Evolutionary conservation across 257 asterid genomes (phyloP).

Genomic region (Salvia miltiorrhiza): DNA sequence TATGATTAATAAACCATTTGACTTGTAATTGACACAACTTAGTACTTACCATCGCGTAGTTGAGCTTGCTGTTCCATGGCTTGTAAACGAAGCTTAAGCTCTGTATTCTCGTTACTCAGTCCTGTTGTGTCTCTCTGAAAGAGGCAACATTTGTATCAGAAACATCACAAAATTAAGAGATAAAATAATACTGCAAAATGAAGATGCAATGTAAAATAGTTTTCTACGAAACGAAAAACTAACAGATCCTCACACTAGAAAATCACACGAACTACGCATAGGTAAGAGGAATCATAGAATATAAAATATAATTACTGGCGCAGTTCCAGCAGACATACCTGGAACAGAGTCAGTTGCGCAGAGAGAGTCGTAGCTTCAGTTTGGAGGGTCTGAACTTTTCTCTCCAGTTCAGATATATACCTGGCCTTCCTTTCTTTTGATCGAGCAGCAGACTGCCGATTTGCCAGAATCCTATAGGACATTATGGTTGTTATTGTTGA

Average conservation of each 20-base stretch:
- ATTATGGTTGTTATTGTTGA: background rate
- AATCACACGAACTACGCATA: background rate
- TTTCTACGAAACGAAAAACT: background rate
- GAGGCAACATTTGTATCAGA: background rate
- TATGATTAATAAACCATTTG: background rate
- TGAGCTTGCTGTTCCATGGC: conserved; percentile 99
- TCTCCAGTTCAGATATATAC: conserved; percentile 82
- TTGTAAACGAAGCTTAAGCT: conserved; percentile 90
- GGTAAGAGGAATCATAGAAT: background rate
- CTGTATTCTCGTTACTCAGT: conserved; percentile 77
- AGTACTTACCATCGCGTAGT: conserved; percentile 71
- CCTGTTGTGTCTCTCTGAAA: conserved; percentile 88
- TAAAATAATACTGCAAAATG: background rate
- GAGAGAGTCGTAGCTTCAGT: conserved; percentile 94
- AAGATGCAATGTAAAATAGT: background rate
- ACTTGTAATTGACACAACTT: background rate
- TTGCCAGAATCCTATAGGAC: conserved; percentile 73
- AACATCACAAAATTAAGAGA: background rate
- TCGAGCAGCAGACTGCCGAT: conserved; percentile 94
- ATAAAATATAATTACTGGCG: background rate
- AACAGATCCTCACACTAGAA: background rate
- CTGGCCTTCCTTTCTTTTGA: conserved; percentile 87
- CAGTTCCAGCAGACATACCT: conserved; percentile 35
- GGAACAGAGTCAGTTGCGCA: conserved; percentile 73
- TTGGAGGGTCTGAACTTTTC: conserved; percentile 96